Percentiles rank a stretch among this genome's conserved stretches.
phyloP scores from a whole-genome alignment of 2,329 filamentous ascomycete species.

The Ascochyta rabiei region DNA sequence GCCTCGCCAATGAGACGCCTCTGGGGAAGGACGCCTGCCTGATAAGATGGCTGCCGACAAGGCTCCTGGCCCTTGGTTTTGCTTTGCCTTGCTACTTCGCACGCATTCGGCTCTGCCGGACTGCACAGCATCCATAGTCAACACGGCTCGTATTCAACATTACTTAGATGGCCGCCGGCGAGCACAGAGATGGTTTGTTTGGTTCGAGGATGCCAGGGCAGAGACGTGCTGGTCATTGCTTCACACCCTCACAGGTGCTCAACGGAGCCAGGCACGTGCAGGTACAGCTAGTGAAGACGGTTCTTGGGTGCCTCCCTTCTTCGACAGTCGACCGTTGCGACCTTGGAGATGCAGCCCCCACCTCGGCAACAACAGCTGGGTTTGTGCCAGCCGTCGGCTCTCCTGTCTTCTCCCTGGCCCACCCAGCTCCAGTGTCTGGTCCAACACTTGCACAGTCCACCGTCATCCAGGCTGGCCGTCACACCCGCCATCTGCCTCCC shows the following conservation, averaged over 20 bases:
- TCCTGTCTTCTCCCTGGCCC: background rate
- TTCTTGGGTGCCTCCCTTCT: background rate
- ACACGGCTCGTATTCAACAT: too few species aligned
- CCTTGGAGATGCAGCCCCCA: background rate
- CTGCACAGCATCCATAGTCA: background rate
- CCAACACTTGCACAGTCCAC: background rate
- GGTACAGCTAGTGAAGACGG: background rate
- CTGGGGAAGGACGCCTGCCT: constrained; percentile 12
- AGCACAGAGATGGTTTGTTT: constrained; percentile 10
- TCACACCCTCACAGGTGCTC: constrained; percentile 8
- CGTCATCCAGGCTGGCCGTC: background rate
- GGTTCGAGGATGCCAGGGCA: background rate
- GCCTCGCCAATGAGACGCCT: constrained; percentile 20
- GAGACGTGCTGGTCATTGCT: constrained; percentile 1
- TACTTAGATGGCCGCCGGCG: constrained; percentile 14
- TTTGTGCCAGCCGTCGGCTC: background rate
- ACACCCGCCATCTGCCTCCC: constrained; percentile 8
- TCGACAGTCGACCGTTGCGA: background rate
- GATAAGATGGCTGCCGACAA: constrained; percentile 27
- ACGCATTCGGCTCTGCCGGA: background rate
- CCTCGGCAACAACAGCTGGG: background rate
- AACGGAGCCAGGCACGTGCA: constrained; percentile 6
- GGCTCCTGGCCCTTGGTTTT: too few species aligned
- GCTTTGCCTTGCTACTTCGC: constrained; percentile 1
- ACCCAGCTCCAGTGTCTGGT: background rate